phyloP scores from a whole-genome alignment of 2,329 filamentous ascomycete species.

The Scedosporium boydii region DNA sequence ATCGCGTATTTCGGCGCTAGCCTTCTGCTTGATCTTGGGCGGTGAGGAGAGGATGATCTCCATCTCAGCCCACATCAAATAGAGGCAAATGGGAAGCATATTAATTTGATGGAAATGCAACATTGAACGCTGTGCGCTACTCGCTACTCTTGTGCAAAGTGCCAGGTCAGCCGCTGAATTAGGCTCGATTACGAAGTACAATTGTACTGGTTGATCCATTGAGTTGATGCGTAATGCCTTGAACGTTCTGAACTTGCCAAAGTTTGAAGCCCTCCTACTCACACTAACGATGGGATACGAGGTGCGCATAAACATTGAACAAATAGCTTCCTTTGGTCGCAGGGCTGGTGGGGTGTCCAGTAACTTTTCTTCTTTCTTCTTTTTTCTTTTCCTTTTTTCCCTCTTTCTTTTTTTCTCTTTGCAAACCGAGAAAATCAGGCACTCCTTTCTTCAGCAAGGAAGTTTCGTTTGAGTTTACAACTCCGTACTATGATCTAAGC shows the following conservation, averaged over 20 bases:
- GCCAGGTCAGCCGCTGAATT: no score
- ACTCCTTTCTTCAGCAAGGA: not conserved
- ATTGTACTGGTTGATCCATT: no score
- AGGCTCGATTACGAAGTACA: no score
- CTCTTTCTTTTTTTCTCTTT: not conserved
- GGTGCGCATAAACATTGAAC: no score
- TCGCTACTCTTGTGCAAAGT: not conserved
- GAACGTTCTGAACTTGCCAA: no score
- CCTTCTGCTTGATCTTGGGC: not conserved
- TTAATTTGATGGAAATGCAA: not conserved
- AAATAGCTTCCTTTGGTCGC: no score
- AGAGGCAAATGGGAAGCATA: not conserved
- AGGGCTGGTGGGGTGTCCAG: no score
- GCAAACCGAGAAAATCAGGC: not conserved
- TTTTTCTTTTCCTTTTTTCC: no score
- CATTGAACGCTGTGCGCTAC: not conserved
- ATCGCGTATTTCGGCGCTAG: not conserved
- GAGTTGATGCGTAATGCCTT: no score
- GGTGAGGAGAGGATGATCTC: not conserved
- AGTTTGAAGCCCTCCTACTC: no score
- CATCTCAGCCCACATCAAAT: not conserved
- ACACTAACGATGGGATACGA: no score
- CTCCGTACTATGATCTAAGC: not conserved
- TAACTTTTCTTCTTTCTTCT: no score
- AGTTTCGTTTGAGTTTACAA: not conserved